These are phyloP conservation scores for Pleochaeta shiraiana DNA, from an alignment of 2,329 filamentous ascomycete genomes.

Conservation along the genomic window DNA sequence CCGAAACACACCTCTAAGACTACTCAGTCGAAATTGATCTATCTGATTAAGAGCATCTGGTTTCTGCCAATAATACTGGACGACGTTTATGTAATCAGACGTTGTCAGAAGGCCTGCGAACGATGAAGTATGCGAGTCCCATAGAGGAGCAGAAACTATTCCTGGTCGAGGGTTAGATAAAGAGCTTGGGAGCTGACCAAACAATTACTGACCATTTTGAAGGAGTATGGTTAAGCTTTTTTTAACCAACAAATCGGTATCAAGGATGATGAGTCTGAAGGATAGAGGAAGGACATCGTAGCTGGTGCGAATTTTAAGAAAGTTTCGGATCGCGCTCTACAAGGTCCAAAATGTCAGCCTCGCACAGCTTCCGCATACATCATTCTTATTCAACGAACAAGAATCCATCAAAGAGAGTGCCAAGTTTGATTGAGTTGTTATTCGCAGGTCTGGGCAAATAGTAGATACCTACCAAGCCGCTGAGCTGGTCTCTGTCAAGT, in stretches of 20 bases:
- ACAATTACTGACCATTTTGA: conserved; percentile 52
- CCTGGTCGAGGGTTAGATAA: conserved; percentile 28
- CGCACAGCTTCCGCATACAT: conserved; percentile 5
- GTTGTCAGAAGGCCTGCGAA: conserved; percentile 91
- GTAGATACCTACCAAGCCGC: conserved; percentile 43
- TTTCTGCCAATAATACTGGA: conserved; percentile 98
- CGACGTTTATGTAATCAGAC: conserved; percentile 95
- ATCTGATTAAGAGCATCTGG: conserved; percentile 76
- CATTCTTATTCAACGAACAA: not conserved
- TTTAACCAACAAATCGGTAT: conserved; percentile 86
- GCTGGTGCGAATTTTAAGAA: conserved; percentile 86
- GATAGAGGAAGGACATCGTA: conserved; percentile 96
- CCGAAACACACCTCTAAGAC: conserved; percentile 49
- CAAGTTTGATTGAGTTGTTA: conserved; percentile 2
- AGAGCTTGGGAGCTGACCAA: not conserved
- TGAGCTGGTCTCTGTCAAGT: conserved; percentile 55
- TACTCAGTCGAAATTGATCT: conserved; percentile 83
- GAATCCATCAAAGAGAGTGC: conserved; percentile 3
- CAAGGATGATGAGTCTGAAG: conserved; percentile 87
- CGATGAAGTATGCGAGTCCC: conserved; percentile 82
- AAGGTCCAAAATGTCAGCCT: conserved; percentile 14
- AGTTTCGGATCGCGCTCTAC: conserved; percentile 79
- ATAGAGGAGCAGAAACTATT: conserved; percentile 91
- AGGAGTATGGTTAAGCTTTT: conserved; percentile 91
- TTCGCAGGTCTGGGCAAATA: not conserved